Conservation (phyloP, 257 asterid genomes). For the Capsicum rhomboideum region DNA sequence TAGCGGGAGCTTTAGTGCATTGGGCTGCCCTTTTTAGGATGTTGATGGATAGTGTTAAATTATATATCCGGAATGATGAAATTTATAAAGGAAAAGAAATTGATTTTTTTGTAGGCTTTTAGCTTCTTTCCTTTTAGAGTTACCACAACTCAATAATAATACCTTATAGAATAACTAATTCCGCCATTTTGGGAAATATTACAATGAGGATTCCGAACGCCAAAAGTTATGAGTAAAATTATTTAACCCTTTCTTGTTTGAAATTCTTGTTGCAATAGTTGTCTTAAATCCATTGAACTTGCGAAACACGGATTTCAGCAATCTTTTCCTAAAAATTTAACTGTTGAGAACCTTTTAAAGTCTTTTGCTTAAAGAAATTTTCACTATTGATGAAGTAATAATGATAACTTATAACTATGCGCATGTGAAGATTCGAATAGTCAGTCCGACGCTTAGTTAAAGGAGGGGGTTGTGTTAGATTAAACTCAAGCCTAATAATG, state of each 20-base stretch:
- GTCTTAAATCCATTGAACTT: neutral
- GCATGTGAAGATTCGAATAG: neutral
- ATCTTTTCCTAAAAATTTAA: neutral
- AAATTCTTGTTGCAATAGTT: neutral
- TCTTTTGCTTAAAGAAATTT: neutral
- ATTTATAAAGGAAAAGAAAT: neutral
- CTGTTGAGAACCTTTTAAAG: neutral
- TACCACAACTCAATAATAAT: neutral
- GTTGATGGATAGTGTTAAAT: neutral
- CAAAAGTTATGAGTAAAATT: neutral
- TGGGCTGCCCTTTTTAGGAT: neutral
- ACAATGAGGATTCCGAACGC: neutral
- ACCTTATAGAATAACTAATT: neutral
- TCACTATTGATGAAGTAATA: neutral
- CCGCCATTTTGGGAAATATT: neutral
- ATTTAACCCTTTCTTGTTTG: neutral
- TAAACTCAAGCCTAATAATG: neutral
- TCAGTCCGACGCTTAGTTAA: neutral
- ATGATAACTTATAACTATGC: neutral
- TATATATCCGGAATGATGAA: neutral
- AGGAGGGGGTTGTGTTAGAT: neutral
- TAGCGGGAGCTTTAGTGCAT: too few relatives aligned
- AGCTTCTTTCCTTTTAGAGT: neutral
- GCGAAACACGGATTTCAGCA: neutral
- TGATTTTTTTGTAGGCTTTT: neutral